Conservation (phyloP, 2,329 filamentous ascomycete genomes). For the Colletotrichum ledebouriae region DNA sequence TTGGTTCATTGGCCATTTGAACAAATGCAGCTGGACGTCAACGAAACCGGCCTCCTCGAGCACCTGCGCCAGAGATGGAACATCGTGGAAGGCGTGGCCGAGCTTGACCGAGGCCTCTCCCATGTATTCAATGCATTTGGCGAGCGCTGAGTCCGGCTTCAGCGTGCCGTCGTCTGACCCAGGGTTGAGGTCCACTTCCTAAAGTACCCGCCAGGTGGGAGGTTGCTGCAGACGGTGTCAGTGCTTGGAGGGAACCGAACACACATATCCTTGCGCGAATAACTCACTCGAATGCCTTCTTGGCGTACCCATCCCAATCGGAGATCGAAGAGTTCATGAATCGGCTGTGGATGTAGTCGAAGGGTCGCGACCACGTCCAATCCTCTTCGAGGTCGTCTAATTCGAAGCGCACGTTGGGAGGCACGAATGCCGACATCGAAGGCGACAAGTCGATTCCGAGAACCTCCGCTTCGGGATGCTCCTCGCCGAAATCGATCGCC, state of each 20-base stretch:
- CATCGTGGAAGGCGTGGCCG: too few species aligned
- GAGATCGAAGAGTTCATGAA: constrained; percentile 44
- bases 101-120: too few species aligned
- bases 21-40: constrained; percentile 47
- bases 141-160: too few species aligned
- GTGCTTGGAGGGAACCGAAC: too few species aligned
- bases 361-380: constrained; percentile 41
- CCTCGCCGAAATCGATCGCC: constrained; percentile 53
- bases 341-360: constrained; percentile 17
- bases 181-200: constrained; percentile 45
- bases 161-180: too few species aligned
- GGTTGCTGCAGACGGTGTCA: constrained; percentile 19
- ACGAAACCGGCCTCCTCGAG: constrained; percentile 23
- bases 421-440: constrained; percentile 55
- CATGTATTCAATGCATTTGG: too few species aligned
- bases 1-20: constrained; percentile 49
- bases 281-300: too few species aligned
- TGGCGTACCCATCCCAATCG: constrained; percentile 37
- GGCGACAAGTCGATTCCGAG: constrained; percentile 55
- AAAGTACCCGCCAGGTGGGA: constrained; percentile 51
- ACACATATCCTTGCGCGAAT: too few species aligned
- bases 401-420: constrained; percentile 54
- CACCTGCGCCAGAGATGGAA: background rate
- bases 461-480: constrained; percentile 49
- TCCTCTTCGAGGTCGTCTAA: constrained; percentile 52